Evolutionary conservation across 2,329 filamentous ascomycete species (phyloP), one percentile per base, ranked within the genome.

Genomic region (Fusarium albosuccineum): DNA sequence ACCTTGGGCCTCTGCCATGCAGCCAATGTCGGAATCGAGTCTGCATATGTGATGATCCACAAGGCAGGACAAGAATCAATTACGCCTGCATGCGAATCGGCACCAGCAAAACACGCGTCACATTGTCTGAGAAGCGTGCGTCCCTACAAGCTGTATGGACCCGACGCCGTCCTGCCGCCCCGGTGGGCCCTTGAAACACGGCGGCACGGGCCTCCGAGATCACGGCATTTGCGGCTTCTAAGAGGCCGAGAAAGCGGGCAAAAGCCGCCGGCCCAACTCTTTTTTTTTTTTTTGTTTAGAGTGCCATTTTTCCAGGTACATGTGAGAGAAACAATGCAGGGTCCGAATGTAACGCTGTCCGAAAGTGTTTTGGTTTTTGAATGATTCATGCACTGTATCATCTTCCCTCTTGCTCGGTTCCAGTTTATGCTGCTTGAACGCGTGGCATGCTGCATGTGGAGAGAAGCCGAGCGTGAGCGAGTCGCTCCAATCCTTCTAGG

Each of bases 401-500:
- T 48, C 30, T 48, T 9, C 9, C 13, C 44, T 22, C 14, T 45
- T 22, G 22, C 50, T 42, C 29, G 27, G 29, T 34, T 48, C 44
- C 44, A 34, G 44, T 33, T 17, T 37, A 13, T n/a, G 44, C n/a
- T 48, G 44, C 27, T 57, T 62, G 65, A 66, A 67, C 65, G 65
- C 65, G 65, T 68, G 65, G 64, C 60, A 68, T 45, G 56, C 60
- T 11, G 61, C 48, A 57, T 66, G 57, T 68, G 61, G 52, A 6
- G 41, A 37, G n/a, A 17, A 52, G 37, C 11, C 22, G 11, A 41
- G 22, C 49, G 39, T 33, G 26, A 42, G 50, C 9, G 16, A 30
- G 16, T 48, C 22, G 22, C 22, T 22, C 22, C 22, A 22, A 22
- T 22, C 22, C n/a, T 30, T 10, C 22, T 8, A 6, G 30, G 42